A percentile compares a stretch with the other conserved stretches of the same genome.
These are phyloP conservation scores for Phialophora verrucosa DNA, from an alignment of 2,329 filamentous ascomycete species.

Conservation along the genomic window DNA sequence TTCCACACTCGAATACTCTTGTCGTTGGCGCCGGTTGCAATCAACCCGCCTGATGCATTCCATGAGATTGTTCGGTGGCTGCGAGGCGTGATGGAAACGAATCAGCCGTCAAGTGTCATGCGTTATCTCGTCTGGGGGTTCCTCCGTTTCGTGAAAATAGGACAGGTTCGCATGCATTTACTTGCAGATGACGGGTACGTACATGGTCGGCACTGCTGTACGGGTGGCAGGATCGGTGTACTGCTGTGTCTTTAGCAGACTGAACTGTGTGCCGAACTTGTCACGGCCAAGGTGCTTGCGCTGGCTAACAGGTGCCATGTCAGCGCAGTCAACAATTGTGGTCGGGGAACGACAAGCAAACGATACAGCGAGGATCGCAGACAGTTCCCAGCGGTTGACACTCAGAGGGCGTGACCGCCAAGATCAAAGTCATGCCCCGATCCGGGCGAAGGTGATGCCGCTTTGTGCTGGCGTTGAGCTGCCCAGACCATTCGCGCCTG, in stretches of 20 bases:
- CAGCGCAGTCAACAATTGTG: not conserved
- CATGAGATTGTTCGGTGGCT: constrained; percentile 82
- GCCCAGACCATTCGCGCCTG: too few species aligned
- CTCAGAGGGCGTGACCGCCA: not conserved
- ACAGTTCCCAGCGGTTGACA: not conserved
- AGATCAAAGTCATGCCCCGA: too few species aligned
- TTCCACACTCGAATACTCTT: constrained; percentile 95
- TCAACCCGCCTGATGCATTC: constrained; percentile 82
- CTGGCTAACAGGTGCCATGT: constrained; percentile 38
- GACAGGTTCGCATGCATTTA: constrained; percentile 4
- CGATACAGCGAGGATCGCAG: not conserved
- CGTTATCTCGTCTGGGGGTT: constrained; percentile 15
- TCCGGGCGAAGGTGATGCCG: too few species aligned
- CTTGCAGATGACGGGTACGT: constrained; percentile 42
- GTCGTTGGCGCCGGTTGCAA: constrained; percentile 88
- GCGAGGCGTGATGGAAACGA: constrained; percentile 20
- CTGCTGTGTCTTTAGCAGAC: constrained; percentile 69
- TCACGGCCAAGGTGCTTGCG: constrained; percentile 64
- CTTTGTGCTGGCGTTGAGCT: too few species aligned
- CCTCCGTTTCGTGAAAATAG: not conserved
- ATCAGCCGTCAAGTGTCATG: constrained; percentile 26
- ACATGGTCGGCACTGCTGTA: constrained; percentile 64
- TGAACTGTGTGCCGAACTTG: constrained; percentile 70
- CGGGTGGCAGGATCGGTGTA: constrained; percentile 69
- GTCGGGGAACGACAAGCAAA: not conserved